phyloP scores from a whole-genome alignment of 495 filamentous ascomycete genomes.

The Acidiella bohemica region DNA sequence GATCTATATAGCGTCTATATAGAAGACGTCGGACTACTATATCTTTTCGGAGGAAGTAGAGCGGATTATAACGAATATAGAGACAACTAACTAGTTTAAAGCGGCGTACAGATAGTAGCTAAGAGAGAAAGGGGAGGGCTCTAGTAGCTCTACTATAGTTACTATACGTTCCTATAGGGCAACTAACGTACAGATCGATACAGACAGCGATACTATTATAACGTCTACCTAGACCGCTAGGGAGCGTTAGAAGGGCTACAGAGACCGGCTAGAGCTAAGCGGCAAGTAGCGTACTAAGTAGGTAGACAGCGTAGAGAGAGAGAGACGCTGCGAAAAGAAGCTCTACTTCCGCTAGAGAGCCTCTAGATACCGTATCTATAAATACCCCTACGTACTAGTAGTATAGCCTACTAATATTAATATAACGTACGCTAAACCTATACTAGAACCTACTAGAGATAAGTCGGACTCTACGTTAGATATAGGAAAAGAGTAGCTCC shows the following conservation, averaged over 20 bases:
- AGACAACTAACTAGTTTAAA: slow-evolving; percentile 3
- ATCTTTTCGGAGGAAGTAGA: neutral
- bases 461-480: neutral
- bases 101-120: neutral
- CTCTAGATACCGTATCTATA: slow-evolving; percentile 2
- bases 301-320: neutral
- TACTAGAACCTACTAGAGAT: neutral
- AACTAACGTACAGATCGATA: neutral
- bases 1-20: neutral
- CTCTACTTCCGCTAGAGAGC: slow-evolving; percentile 2
- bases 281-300: neutral
- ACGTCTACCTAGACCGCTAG: neutral
- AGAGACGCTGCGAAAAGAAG: neutral
- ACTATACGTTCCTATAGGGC: neutral
- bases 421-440: neutral
- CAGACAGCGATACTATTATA: slow-evolving; percentile 1
- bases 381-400: neutral
- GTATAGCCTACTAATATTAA: neutral
- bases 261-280: neutral
- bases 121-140: neutral
- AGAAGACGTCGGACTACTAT: neutral
- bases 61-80: neutral
- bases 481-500: slow-evolving; percentile 1
- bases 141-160: neutral
- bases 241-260: neutral